Evolutionary conservation across 345 rosid genomes (phyloP), one percentile per base, ranked within the genome.

Genomic region (Pistacia vera): DNA sequence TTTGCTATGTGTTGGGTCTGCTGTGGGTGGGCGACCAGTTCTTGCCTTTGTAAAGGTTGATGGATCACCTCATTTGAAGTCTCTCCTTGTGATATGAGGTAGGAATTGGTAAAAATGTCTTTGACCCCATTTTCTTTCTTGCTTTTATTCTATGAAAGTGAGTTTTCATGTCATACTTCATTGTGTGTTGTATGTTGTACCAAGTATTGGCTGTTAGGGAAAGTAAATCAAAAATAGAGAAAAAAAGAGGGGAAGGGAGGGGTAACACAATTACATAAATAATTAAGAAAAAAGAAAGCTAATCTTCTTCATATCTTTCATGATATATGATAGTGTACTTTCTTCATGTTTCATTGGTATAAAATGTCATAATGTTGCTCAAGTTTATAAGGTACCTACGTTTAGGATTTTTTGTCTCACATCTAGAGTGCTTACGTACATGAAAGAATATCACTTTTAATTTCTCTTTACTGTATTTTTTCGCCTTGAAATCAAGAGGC

Each of bases 61-160:
- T 22, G 22, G 22, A 22, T 93, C 71, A 82, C 90, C 28, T 88
- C 87, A 74, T 90, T 95, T 81, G 89, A 86, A 73, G 84, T 93
- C 60, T 69, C 79, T 77, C 85, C 93, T 77, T 88, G 83, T 83
- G 80, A 85, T 86, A 84, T 78, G 75, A 95, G 98, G 98, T 94
- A 60, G 61, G 85, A 55, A 59, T 63, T 68, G 75, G 76, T 80
- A 64, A 59, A 79, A 60, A 16, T 64, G 60, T 66, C 63, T 80
- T 2, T 74, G 70, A 64, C 41, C 69, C 9, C 10, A 69, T 20
- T 72, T 72, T 17, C 63, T 68, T 18, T 25, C 6, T 30, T 25
- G 16, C 4, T 35, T 58, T 20, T 11, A 62, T 30, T 68, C n/a
- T 35, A 14, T 55, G 18, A 59, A 59, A 59, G 11, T 59, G 33